Evolutionary conservation across 2,329 filamentous ascomycete genomes (phyloP), one percentile per base, ranked within the genome.

Genomic region (Scedosporium aurantiacum): DNA sequence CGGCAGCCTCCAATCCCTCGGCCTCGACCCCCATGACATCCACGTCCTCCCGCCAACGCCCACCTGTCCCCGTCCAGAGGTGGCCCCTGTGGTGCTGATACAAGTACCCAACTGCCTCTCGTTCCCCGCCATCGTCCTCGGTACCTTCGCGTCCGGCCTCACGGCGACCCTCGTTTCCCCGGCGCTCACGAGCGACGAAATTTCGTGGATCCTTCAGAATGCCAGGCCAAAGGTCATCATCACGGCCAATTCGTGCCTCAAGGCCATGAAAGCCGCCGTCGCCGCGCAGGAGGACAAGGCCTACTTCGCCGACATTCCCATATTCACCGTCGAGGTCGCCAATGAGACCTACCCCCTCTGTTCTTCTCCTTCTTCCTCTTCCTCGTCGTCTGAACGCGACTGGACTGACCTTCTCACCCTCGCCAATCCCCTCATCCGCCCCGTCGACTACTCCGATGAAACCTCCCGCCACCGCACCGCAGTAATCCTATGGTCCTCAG

Each of bases 321-420:
- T 83, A 16, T 89, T 87, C 68, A 82, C 84, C 65, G 81, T 76
- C 14, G 71, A 77, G 47, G 67, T 70, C 2, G 68, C 63, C 2
- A 63, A 63, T 5, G 74, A 75, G 25, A 14, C 62, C 2, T 77
- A 76, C 60, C 74, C 74, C 16, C 55, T 58, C 40, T 37, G 52
- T 12, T 27, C 47, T n/a, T 25, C 59, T 14, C 27, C 45, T n/a
- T 63, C 56, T 41, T 12, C 58, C 7, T 60, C 18, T 47, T 1
- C 50, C 40, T 25, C 64, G 0, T 40, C 62, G 21, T 1, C 57
- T 54, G 28, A 47, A 12, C 71, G 72, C 18, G 81, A 87, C 70
- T 90, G 87, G 87, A 81, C 76, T n/a, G 70, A 75, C 1, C 75
- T 90, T 6, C 70, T 88, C n/a, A 74, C 74, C 3, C 82, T 81